phyloP scores from a whole-genome alignment of 768 basidiomycete species.

The Mycena latifolia region DNA sequence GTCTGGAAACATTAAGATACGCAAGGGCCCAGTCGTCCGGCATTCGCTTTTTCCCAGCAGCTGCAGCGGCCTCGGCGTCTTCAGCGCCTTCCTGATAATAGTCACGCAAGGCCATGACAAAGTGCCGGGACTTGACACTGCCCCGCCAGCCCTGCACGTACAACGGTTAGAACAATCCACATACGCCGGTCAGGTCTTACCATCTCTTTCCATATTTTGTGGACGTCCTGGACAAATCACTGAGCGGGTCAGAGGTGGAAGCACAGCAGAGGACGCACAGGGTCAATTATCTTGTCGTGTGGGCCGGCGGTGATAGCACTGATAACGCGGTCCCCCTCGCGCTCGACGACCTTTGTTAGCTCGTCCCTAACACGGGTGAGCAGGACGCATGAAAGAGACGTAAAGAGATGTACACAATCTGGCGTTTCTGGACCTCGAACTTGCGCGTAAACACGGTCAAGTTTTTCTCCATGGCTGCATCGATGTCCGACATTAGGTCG shows the following conservation, averaged over 20 bases:
- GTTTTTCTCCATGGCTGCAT: conserved; percentile 44
- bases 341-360: conserved; percentile 41
- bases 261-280: conserved; percentile 20
- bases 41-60: conserved; percentile 24
- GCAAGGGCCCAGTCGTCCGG: conserved; percentile 45
- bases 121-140: conserved; percentile 50
- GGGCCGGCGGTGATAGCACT: conserved; percentile 3
- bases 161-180: not conserved
- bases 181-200: conserved; percentile 29
- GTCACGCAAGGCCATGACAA: conserved; percentile 50
- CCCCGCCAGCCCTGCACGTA: conserved; percentile 48
- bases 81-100: conserved; percentile 41
- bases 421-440: conserved; percentile 47
- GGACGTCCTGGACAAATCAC: conserved; percentile 43
- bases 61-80: conserved; percentile 12
- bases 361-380: conserved; percentile 37
- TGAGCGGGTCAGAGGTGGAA: not conserved
- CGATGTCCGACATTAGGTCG: conserved; percentile 42
- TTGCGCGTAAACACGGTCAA: conserved; percentile 47
- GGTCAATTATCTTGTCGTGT: conserved; percentile 35
- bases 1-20: conserved; percentile 42
- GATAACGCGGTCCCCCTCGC: conserved; percentile 48
- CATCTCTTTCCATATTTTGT: conserved; percentile 55
- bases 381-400: not conserved
- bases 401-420: conserved; percentile 43